These are phyloP conservation scores for Pythium biforme DNA, from an alignment of 352 stramenopile species.

Conservation along the genomic window DNA sequence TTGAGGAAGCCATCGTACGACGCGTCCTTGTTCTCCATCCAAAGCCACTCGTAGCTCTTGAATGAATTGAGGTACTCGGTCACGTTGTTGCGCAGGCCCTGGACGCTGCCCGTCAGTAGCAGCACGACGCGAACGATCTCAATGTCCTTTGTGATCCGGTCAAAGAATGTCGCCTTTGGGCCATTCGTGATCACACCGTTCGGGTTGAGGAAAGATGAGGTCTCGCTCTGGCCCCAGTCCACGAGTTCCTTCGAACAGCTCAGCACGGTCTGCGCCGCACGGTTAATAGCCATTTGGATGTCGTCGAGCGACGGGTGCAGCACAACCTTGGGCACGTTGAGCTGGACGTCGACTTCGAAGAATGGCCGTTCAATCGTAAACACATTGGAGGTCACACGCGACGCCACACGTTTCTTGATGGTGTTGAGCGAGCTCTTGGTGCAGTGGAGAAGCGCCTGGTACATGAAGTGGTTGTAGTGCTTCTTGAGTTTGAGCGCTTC, in stretches of 20 bases:
- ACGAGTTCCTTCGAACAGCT: slow-evolving; percentile 96
- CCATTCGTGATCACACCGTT: slow-evolving; percentile 35
- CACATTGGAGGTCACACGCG: slow-evolving; percentile 82
- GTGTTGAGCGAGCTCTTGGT: slow-evolving; percentile 98
- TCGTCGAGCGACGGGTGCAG: slow-evolving; percentile 96
- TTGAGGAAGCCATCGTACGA: slow-evolving; percentile 95
- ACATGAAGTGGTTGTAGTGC: slow-evolving; percentile 99
- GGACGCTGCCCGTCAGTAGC: slow-evolving; percentile 96
- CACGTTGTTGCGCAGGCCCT: slow-evolving; percentile 97
- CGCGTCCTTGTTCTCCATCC: slow-evolving; percentile 96
- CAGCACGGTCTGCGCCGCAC: slow-evolving; percentile 95
- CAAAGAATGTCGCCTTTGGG: slow-evolving; percentile 93
- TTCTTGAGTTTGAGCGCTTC: slow-evolving; percentile 96
- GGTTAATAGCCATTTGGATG: slow-evolving; percentile 98
- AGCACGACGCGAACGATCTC: slow-evolving; percentile 98
- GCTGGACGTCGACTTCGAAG: slow-evolving; percentile 98
- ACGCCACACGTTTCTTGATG: slow-evolving; percentile 97
- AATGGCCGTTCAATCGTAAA: slow-evolving; percentile 94
- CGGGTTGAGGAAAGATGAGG: slow-evolving; percentile 28
- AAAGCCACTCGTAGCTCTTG: slow-evolving; percentile 96
- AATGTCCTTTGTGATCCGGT: slow-evolving; percentile 98
- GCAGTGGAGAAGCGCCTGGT: slow-evolving; percentile 95
- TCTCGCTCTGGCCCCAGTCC: slow-evolving; percentile 91
- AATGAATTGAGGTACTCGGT: slow-evolving; percentile 97
- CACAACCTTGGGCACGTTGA: slow-evolving; percentile 92